A percentile compares a stretch with the other conserved stretches of the same genome.
These are phyloP conservation scores for Simplicillium aogashimaense DNA, from an alignment of 2,329 filamentous ascomycete genomes.

Conservation along the genomic window DNA sequence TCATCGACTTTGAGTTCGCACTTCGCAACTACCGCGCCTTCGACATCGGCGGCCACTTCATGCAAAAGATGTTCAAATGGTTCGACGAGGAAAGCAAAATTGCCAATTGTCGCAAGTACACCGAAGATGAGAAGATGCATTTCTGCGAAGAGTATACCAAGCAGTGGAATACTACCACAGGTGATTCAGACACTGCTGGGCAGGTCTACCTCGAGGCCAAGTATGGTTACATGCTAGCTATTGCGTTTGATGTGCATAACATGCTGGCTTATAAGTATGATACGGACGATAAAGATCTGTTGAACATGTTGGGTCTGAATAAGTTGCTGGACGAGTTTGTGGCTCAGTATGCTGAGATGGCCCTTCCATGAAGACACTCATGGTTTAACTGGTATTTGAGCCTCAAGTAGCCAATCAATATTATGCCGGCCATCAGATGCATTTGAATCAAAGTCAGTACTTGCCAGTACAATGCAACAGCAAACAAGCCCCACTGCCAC, in stretches of 20 bases:
- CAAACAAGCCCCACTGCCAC: too few relatives aligned
- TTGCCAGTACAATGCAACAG: too few relatives aligned
- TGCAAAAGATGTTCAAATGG: constrained; percentile 12
- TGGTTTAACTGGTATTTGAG: too few relatives aligned
- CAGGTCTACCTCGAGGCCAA: constrained; percentile 8
- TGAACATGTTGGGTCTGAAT: constrained; percentile 7
- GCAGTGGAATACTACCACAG: constrained; percentile 8
- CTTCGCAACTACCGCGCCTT: constrained; percentile 10
- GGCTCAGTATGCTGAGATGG: constrained; percentile 2
- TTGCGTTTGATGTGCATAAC: constrained; percentile 11
- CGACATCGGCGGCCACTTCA: constrained; percentile 11
- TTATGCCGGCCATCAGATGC: too few relatives aligned
- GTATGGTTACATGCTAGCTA: constrained; percentile 9
- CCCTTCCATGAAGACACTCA: background rate
- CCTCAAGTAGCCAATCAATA: too few relatives aligned
- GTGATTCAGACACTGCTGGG: constrained; percentile 7
- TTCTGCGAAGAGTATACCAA: constrained; percentile 10
- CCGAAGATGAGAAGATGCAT: constrained; percentile 9
- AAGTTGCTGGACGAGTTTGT: constrained; percentile 8
- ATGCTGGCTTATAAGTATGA: constrained; percentile 10
- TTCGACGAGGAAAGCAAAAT: constrained; percentile 8
- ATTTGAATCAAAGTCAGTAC: too few relatives aligned
- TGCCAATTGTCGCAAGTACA: constrained; percentile 7
- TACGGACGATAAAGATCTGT: constrained; percentile 4
- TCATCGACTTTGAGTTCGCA: constrained; percentile 11